phyloP scores from a whole-genome alignment of 2,329 filamentous ascomycete genomes.

The Ilyonectria sp. region DNA sequence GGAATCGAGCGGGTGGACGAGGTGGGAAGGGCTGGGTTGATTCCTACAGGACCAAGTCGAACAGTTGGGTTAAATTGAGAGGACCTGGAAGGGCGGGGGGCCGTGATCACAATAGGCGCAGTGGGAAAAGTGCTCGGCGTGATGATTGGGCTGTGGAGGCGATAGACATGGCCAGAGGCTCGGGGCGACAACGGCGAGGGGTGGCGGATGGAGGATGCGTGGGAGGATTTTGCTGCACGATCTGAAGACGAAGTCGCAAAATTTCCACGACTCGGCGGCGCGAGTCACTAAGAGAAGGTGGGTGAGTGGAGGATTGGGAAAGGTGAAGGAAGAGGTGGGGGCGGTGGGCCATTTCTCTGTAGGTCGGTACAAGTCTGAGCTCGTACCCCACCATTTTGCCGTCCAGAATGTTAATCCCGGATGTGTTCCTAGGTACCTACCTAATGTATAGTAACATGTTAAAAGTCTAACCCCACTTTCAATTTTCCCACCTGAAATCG shows the following conservation, averaged over 20 bases:
- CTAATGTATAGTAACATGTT: no score
- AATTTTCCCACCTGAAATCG: no score
- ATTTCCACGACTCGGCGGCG: slow-evolving; percentile 34
- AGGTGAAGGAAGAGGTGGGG: slow-evolving; percentile 8
- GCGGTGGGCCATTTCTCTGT: slow-evolving; percentile 6
- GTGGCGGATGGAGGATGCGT: background rate
- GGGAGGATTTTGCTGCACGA: slow-evolving; percentile 18
- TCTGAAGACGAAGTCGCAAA: slow-evolving; percentile 40
- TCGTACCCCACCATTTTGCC: slow-evolving; percentile 50
- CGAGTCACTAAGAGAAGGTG: background rate
- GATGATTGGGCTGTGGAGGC: slow-evolving; percentile 15
- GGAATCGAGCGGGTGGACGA: background rate
- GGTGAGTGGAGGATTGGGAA: background rate
- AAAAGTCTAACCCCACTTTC: no score
- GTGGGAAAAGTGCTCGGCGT: slow-evolving; percentile 23
- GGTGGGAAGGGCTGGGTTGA: background rate
- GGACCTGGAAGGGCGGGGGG: background rate
- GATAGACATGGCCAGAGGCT: slow-evolving; percentile 42
- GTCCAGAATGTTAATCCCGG: slow-evolving; percentile 18
- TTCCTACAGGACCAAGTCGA: background rate
- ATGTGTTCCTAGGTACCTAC: no score
- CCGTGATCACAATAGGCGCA: slow-evolving; percentile 36
- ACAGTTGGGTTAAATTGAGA: background rate
- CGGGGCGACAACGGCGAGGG: slow-evolving; percentile 18
- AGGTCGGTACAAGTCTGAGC: background rate